Base-by-base conservation (phyloP, 805 yeast genomes). In the Zygosaccharomyces bisporus region DNA sequence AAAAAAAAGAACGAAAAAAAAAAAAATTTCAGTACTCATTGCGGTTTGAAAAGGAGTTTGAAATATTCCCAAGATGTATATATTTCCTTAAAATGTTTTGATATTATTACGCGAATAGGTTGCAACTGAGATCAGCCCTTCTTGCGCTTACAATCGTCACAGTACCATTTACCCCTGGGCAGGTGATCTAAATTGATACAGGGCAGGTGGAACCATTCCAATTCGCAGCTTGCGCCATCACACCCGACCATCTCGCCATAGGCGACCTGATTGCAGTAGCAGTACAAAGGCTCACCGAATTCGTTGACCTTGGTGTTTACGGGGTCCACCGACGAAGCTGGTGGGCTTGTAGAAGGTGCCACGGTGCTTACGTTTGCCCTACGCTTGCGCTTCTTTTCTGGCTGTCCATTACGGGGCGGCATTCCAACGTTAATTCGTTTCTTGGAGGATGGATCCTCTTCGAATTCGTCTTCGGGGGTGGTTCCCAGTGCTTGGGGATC, bases 241-340 rank as follows among this genome's bases (percentile, higher is more conserved):
- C 99, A 93, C 2, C 95, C 99, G 48, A 93, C 97, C 99, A 93
- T 93, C 60, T 93, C 98, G 14, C 99, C 99, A 61, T 86, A 93
- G 4, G 97, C 91, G 0, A 90, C 95, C 63, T 90, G 96, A 63
- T 89, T 87, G 69, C 99, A 93, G 69, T 91, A 90, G 66, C 99
- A 93, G 63, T 91, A 91, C 2, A 89, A 78, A 0, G 95, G 95
- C 58, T 90, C 97, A 17, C 72, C 73, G 38, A 61, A 65, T 20
- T 63, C 69, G 45, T 66, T 58, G 46, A 60, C 47, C 55, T 57
- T 48, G 31, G 44, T 36, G 30, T 51, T 48, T 14, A 41, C 25
- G 14, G 30, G 21, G 14, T 44, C 45, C 23, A 39, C 44, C 12
- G 46, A 38, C 13, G 46, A 34, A 13, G 24, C 51, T 17, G 40